A percentile compares a stretch with the other conserved stretches of the same genome.
Conservation (phyloP, 768 basidiomycete genomes). For the Naganishia vishniacii region DNA sequence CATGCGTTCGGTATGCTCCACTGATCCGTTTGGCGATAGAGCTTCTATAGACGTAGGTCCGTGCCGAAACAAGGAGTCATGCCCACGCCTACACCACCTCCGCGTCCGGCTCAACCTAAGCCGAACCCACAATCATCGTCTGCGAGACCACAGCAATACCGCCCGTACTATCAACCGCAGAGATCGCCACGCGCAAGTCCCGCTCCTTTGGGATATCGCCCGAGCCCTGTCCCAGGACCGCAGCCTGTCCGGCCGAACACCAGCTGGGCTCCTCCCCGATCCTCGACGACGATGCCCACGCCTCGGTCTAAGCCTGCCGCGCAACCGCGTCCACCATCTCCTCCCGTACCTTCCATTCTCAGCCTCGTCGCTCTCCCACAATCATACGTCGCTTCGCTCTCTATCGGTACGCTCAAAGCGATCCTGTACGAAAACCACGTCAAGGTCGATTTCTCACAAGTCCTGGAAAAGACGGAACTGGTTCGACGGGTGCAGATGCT, state of each 20-base stretch:
- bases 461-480: slow-evolving; percentile 67
- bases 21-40: slow-evolving; percentile 27
- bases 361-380: slow-evolving; percentile 61
- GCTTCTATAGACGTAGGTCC: slow-evolving; percentile 40
- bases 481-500: slow-evolving; percentile 43
- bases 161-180: background rate
- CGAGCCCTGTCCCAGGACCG: background rate
- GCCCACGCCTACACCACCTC: slow-evolving; percentile 16
- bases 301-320: slow-evolving; percentile 24
- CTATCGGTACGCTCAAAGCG: slow-evolving; percentile 68
- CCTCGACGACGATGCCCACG: slow-evolving; percentile 32
- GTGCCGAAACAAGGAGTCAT: slow-evolving; percentile 40
- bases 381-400: slow-evolving; percentile 58
- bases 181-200: background rate
- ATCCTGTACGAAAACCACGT: slow-evolving; percentile 72
- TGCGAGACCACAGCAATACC: slow-evolving; percentile 1
- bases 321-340: slow-evolving; percentile 46
- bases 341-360: slow-evolving; percentile 60
- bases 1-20: background rate
- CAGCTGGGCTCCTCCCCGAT: background rate
- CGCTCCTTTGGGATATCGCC: background rate
- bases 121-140: background rate
- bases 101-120: slow-evolving; percentile 21
- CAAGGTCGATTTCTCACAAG: slow-evolving; percentile 55
- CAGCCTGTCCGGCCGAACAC: slow-evolving; percentile 8